phyloP scores from a whole-genome alignment of 2,329 filamentous ascomycete species.

The Teratosphaeria viscida region DNA sequence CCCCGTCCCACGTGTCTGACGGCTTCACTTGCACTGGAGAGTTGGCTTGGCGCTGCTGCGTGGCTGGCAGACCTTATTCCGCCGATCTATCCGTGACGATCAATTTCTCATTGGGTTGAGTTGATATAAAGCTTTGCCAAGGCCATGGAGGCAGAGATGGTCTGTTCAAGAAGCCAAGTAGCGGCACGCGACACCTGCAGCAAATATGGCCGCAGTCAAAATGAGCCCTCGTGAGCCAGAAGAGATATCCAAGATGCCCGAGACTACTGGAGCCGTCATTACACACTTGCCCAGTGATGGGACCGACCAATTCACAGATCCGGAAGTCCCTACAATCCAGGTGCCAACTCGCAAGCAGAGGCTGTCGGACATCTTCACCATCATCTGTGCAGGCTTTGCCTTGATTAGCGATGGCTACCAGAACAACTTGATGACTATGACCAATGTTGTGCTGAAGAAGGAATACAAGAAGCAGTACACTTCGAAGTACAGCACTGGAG shows the following conservation, averaged over 20 bases:
- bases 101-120: neutral
- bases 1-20: neutral
- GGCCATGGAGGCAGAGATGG: neutral
- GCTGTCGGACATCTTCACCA: slow-evolving; percentile 10
- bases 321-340: slow-evolving; percentile 1
- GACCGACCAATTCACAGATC: neutral
- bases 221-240: neutral
- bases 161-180: neutral
- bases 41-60: neutral
- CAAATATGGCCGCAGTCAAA: neutral
- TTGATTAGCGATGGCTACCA: slow-evolving; percentile 27
- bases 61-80: neutral
- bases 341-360: slow-evolving; percentile 6
- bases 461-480: slow-evolving; percentile 14
- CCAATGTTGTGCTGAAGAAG: slow-evolving; percentile 23
- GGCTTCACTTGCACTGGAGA: neutral
- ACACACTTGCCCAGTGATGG: neutral
- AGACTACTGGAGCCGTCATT: neutral
- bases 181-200: neutral
- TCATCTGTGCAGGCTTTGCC: slow-evolving; percentile 20
- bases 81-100: neutral
- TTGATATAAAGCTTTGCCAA: neutral
- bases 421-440: slow-evolving; percentile 28
- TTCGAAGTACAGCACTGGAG: slow-evolving; percentile 6
- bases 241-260: neutral